Base-by-base conservation (phyloP, 306 rosid species). In the Lathyrus sativus region DNA sequence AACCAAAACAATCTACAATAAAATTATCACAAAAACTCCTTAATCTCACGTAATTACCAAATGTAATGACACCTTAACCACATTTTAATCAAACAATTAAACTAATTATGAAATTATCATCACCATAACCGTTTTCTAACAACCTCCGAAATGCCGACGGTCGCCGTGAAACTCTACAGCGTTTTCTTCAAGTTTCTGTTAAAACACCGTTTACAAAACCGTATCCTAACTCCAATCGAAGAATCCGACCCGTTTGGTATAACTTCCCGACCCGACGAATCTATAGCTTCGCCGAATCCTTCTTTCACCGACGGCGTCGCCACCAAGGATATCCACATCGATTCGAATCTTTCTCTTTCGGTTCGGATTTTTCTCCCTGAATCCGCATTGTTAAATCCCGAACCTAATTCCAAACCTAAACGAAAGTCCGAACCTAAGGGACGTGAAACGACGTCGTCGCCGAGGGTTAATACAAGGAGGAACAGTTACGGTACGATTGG, bases 181-280 rank as follows among this genome's bases (percentile, higher is more conserved):
- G 97, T 90, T 0, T 90, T 93, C 96, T 93, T 90, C 88, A 93
- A 93, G 80, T 93, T 93, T 67, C 90, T 90, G 64, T 81, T 88
- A 79, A 93, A 93, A 84, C 89, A 93, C 73, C 99, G 97, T 65
- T 72, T 93, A 67, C 97, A 90, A 84, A 93, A 83, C 57, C 90
- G 86, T 76, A 84, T 88, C 86, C 97, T 88, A 76, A 54, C 84
- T 67, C 79, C 75, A 28, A 79, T 77, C 67, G 88, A 86, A 61
- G 85, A 79, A 54, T 62, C 84, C 26, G 70, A 62, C 82, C 80
- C 85, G 24, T 93, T 90, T 31, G 99, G 99, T 2, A 82, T 93
- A 18, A 81, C 97, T 3, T 85, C 96, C 14, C 92, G 99, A 33
- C 89, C 97, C 74, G 96, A 87, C 31, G 99, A 93, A 67, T 67